Percentiles rank a stretch among this genome's conserved stretches.
Evolutionary conservation across 1,139 yeast genomes (phyloP).

Genomic region (Pichia sp.): DNA sequence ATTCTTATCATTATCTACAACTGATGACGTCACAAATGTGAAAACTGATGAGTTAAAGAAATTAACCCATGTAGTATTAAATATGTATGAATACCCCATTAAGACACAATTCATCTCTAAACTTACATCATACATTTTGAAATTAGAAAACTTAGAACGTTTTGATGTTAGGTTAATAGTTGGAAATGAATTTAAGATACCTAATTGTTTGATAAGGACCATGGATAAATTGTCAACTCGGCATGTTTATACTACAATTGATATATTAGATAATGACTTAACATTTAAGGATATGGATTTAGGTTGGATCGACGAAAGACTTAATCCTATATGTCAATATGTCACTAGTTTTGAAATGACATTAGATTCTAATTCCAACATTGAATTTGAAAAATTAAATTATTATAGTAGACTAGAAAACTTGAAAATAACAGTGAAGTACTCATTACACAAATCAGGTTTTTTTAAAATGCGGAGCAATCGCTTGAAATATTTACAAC

Average conservation of each 20-base stretch:
- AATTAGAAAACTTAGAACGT: background rate
- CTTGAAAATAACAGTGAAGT: conserved; percentile 4
- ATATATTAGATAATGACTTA: conserved; percentile 9
- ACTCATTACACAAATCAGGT: conserved; percentile 7
- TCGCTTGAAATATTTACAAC: conserved; percentile 4
- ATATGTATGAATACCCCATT: conserved; percentile 6
- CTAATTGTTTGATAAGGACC: conserved; percentile 1
- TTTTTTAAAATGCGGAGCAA: conserved; percentile 1
- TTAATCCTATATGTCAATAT: conserved; percentile 1
- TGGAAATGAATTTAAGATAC: conserved; percentile 6
- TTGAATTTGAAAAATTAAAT: conserved; percentile 3
- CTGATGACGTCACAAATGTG: conserved; percentile 1
- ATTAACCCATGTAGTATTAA: conserved; percentile 2
- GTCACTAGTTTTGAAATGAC: conserved; percentile 7
- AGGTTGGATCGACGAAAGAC: conserved; percentile 5
- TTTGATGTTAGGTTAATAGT: conserved; percentile 4
- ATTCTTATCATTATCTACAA: conserved; percentile 4
- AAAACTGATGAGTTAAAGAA: background rate
- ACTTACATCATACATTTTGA: conserved; percentile 1
- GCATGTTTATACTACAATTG: background rate
- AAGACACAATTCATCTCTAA: conserved; percentile 2
- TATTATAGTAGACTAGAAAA: background rate
- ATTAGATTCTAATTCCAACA: conserved; percentile 1
- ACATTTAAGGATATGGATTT: conserved; percentile 8
- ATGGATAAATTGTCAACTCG: background rate